Conservation (phyloP, 2,329 filamentous ascomycete species). For the Waltergamsia citrina region DNA sequence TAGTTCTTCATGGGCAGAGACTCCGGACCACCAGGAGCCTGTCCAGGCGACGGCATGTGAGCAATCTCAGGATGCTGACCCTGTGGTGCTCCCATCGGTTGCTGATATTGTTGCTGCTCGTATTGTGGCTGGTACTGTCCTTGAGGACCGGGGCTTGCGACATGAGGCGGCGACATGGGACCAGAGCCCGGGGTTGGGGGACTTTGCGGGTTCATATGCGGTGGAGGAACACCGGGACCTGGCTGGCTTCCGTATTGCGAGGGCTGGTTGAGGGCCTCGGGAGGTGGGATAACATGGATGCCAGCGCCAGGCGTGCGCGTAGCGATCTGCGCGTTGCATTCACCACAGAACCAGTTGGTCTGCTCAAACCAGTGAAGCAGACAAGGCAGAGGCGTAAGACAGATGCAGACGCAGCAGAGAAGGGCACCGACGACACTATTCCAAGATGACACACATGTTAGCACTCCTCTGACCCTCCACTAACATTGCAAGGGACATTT, state of each 20-base stretch:
- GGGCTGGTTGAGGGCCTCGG: constrained; percentile 2
- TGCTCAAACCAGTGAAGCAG: constrained; percentile 21
- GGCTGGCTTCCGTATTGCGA: constrained; percentile 10
- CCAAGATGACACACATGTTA: too few species aligned
- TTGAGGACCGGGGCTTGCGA: neutral
- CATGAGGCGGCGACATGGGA: neutral
- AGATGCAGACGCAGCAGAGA: constrained; percentile 20
- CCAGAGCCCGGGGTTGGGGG: neutral
- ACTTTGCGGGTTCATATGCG: constrained; percentile 2
- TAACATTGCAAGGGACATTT: neutral
- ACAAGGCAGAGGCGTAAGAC: constrained; percentile 19
- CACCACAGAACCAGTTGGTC: constrained; percentile 16
- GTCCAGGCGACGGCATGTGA: neutral
- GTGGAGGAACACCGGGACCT: constrained; percentile 3
- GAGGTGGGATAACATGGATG: constrained; percentile 12
- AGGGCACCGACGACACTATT: constrained; percentile 15
- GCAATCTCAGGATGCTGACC: neutral
- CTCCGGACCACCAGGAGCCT: neutral
- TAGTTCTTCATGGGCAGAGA: neutral
- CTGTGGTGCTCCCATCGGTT: too few species aligned
- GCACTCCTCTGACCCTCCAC: neutral
- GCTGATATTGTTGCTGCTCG: neutral
- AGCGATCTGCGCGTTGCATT: constrained; percentile 19
- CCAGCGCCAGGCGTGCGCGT: constrained; percentile 9
- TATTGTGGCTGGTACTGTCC: constrained; percentile 3